A percentile compares a stretch with the other conserved stretches of the same genome.
These are phyloP conservation scores for Pseudogymnoascus sp. DNA, from an alignment of 2,329 filamentous ascomycete species.

Conservation along the genomic window DNA sequence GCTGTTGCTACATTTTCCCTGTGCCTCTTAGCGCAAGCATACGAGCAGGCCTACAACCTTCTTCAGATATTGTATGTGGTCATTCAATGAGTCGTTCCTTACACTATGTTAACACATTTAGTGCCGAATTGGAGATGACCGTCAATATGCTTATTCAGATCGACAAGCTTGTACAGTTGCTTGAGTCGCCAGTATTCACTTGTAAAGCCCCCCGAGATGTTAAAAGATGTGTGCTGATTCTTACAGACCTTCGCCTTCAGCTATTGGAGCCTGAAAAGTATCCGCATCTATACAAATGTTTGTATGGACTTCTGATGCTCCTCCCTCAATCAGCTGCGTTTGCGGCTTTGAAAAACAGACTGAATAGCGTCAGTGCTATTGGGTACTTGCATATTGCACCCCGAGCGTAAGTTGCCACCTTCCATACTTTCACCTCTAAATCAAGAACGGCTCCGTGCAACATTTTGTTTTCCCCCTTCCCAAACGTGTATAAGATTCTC, in stretches of 20 bases:
- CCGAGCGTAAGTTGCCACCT: slow-evolving; percentile 56
- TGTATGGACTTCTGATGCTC: slow-evolving; percentile 95
- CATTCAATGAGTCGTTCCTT: neutral
- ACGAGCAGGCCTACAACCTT: slow-evolving; percentile 94
- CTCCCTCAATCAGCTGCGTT: slow-evolving; percentile 97
- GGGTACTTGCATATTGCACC: slow-evolving; percentile 83
- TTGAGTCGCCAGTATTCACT: slow-evolving; percentile 96
- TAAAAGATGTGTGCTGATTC: slow-evolving; percentile 15
- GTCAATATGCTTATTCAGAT: slow-evolving; percentile 98
- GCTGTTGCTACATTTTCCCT: slow-evolving; percentile 95
- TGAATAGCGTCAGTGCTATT: slow-evolving; percentile 96
- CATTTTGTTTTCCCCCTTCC: slow-evolving; percentile 6
- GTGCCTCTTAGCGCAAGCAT: slow-evolving; percentile 90
- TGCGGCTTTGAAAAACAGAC: slow-evolving; percentile 87
- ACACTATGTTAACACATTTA: slow-evolving; percentile 34
- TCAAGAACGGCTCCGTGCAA: neutral
- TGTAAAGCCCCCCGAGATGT: slow-evolving; percentile 50
- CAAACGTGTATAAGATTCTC: neutral
- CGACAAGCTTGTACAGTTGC: slow-evolving; percentile 91
- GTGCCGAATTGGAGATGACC: slow-evolving; percentile 95
- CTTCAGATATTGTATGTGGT: slow-evolving; percentile 79
- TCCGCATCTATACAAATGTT: slow-evolving; percentile 92
- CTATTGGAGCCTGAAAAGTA: slow-evolving; percentile 91
- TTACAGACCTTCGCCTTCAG: slow-evolving; percentile 82
- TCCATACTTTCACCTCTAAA: slow-evolving; percentile 17